Percentiles rank a stretch among this genome's conserved stretches.
phyloP scores from a whole-genome alignment of 2,329 filamentous ascomycete species.

The Monosporascus cannonballus region DNA sequence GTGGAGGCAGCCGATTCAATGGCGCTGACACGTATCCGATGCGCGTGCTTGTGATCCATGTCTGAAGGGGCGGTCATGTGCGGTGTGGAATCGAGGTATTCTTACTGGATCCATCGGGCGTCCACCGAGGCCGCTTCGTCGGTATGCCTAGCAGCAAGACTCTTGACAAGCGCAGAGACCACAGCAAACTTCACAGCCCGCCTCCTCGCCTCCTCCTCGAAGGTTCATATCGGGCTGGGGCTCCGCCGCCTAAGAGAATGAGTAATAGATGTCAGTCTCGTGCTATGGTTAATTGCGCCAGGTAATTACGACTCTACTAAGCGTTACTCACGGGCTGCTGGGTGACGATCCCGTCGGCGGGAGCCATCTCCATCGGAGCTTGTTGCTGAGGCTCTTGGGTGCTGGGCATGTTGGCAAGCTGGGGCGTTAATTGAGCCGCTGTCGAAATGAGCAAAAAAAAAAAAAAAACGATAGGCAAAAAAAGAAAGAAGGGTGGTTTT shows the following conservation, averaged over 20 bases:
- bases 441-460: too few relatives aligned
- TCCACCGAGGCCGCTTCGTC: not conserved
- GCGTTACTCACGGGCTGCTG: constrained; percentile 35
- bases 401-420: constrained; percentile 27
- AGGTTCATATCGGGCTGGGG: constrained; percentile 37
- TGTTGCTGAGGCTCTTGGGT: constrained; percentile 36
- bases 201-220: constrained; percentile 39
- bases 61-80: too few relatives aligned
- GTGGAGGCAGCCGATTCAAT: too few relatives aligned
- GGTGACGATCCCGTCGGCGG: constrained; percentile 30
- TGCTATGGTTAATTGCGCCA: not conserved
- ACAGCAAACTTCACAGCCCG: constrained; percentile 40
- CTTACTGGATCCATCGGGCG: not conserved
- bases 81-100: too few relatives aligned
- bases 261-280: constrained; percentile 2
- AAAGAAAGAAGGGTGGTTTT: not conserved
- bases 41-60: too few relatives aligned
- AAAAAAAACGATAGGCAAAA: not conserved
- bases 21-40: too few relatives aligned
- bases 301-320: too few relatives aligned
- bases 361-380: constrained; percentile 35
- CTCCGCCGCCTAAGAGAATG: constrained; percentile 25
- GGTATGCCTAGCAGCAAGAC: constrained; percentile 31
- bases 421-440: not conserved
- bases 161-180: constrained; percentile 40